phyloP scores from a whole-genome alignment of 495 filamentous ascomycete species.

The Annulohypoxylon maeteangense region DNA sequence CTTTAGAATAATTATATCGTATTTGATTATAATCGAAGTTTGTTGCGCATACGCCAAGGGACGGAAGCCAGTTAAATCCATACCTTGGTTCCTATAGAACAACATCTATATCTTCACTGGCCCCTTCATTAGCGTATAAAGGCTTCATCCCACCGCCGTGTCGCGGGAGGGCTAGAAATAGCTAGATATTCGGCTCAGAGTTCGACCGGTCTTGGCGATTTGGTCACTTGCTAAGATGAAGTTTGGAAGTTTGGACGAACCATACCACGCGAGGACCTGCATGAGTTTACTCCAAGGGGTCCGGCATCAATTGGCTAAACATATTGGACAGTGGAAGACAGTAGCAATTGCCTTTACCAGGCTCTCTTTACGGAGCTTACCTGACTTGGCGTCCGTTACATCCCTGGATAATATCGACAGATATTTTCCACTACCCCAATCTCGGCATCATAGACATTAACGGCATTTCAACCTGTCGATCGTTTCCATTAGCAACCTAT shows the following conservation, averaged over 20 bases:
- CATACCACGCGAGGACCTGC: slow-evolving; percentile 44
- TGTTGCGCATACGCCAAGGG: slow-evolving; percentile 26
- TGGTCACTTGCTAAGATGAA: slow-evolving; percentile 30
- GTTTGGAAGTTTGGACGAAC: slow-evolving; percentile 27
- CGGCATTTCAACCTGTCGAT: slow-evolving; percentile 41
- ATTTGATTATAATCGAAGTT: background rate
- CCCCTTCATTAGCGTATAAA: background rate
- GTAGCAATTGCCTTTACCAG: slow-evolving; percentile 14
- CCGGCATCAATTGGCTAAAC: slow-evolving; percentile 46
- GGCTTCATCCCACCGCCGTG: slow-evolving; percentile 30
- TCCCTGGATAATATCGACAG: slow-evolving; percentile 45
- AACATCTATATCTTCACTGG: slow-evolving; percentile 4
- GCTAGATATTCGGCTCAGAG: slow-evolving; percentile 21
- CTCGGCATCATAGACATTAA: slow-evolving; percentile 43
- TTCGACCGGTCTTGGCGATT: slow-evolving; percentile 29
- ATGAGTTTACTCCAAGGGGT: slow-evolving; percentile 21
- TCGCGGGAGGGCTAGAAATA: slow-evolving; percentile 21
- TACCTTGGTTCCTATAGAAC: slow-evolving; percentile 8
- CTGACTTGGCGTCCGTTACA: slow-evolving; percentile 40
- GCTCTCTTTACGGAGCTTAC: slow-evolving; percentile 35
- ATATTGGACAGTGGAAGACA: slow-evolving; percentile 25
- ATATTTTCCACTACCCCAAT: slow-evolving; percentile 45
- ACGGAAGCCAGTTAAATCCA: background rate
- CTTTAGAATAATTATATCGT: slow-evolving; percentile 14
- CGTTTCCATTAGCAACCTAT: slow-evolving; percentile 18